These are phyloP conservation scores for Parascedosporium putredinis DNA, from an alignment of 2,329 filamentous ascomycete species.

Conservation along the genomic window DNA sequence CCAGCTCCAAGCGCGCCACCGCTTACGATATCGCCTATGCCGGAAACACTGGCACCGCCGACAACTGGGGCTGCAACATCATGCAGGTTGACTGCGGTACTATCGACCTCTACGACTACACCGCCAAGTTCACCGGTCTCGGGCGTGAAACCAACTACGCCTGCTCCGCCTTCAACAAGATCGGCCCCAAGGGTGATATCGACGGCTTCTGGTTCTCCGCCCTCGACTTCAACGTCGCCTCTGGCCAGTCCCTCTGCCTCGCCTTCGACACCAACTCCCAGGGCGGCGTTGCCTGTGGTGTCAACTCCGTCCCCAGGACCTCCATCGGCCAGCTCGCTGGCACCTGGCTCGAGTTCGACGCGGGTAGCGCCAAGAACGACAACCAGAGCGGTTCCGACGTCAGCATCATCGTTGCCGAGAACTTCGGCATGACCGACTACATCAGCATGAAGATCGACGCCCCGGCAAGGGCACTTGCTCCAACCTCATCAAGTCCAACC, in stretches of 20 bases:
- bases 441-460: constrained; percentile 27
- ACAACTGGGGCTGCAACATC: constrained; percentile 42
- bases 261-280: constrained; percentile 37
- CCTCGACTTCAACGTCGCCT: constrained; percentile 29
- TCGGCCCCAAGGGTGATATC: constrained; percentile 30
- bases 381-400: constrained; percentile 40
- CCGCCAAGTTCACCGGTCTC: constrained; percentile 28
- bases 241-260: constrained; percentile 26
- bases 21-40: constrained; percentile 32
- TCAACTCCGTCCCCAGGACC: constrained; percentile 23
- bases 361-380: constrained; percentile 32
- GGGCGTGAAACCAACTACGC: constrained; percentile 19
- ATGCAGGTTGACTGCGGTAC: constrained; percentile 28
- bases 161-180: constrained; percentile 43
- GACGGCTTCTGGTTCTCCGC: constrained; percentile 38
- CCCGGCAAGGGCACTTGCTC: constrained; percentile 29
- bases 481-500: constrained; percentile 22
- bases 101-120: constrained; percentile 32
- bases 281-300: constrained; percentile 35
- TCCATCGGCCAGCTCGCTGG: constrained; percentile 28
- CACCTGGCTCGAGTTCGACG: constrained; percentile 42
- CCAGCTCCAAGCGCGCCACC: constrained; percentile 33
- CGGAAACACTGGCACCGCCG: constrained; percentile 33
- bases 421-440: constrained; percentile 18
- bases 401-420: constrained; percentile 35